phyloP scores from a whole-genome alignment of 2,329 filamentous ascomycete species.

The Sporothrix euskadiensis region DNA sequence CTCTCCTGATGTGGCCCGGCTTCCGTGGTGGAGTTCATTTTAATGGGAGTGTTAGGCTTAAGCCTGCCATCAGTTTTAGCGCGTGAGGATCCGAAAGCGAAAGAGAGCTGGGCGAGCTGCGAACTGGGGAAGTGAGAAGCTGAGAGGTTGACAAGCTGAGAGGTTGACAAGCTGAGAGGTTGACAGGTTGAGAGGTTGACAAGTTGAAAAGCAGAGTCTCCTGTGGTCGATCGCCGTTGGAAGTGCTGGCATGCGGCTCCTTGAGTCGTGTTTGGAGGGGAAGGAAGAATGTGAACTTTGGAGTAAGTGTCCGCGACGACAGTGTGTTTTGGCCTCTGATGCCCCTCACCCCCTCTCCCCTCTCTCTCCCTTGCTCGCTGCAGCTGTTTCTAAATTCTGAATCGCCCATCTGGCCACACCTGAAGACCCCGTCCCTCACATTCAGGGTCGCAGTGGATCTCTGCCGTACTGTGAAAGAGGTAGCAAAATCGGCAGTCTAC shows the following conservation, averaged over 20 bases:
- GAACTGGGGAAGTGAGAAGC: no score
- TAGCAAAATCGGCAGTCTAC: no score
- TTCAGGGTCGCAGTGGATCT: no score
- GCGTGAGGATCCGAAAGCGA: background rate
- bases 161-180: no score
- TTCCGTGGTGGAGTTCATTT: background rate
- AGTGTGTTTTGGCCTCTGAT: background rate
- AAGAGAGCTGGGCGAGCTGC: no score
- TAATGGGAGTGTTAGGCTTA: background rate
- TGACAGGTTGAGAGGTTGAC: no score
- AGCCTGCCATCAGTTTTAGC: background rate
- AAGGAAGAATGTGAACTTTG: no score
- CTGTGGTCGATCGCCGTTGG: background rate
- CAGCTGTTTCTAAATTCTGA: background rate
- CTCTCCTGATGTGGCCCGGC: background rate
- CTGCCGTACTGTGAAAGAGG: no score
- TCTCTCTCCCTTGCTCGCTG: background rate
- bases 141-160: no score
- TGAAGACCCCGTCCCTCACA: background rate
- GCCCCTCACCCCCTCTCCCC: no score
- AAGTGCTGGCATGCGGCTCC: background rate
- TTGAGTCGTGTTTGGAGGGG: background rate
- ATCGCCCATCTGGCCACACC: background rate
- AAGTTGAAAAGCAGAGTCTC: no score
- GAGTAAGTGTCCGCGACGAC: no score